Evolutionary conservation across 495 filamentous ascomycete species (phyloP).

Genomic region (Elasticomyces elasticus): DNA sequence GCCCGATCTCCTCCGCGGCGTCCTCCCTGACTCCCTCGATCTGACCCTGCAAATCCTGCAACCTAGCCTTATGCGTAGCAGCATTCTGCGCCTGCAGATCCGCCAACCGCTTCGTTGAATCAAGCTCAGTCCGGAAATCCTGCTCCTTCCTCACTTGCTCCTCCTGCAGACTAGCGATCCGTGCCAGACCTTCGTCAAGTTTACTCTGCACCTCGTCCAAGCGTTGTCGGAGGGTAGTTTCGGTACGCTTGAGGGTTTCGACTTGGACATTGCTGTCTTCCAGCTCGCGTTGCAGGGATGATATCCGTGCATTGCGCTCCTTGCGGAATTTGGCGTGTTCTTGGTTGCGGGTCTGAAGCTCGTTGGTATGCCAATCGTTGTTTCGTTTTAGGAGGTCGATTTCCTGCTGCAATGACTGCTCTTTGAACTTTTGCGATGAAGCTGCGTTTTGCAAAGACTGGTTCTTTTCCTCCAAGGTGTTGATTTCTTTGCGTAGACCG

Average conservation of each 20-base stretch:
- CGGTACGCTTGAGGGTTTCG: conserved; percentile 65
- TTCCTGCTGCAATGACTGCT: conserved; percentile 80
- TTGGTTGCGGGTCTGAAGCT: conserved; percentile 75
- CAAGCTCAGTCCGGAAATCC: conserved; percentile 71
- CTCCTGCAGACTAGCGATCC: conserved; percentile 76
- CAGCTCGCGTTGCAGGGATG: conserved; percentile 76
- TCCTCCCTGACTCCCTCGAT: conserved; percentile 73
- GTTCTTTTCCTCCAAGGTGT: conserved; percentile 65
- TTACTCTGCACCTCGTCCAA: conserved; percentile 78
- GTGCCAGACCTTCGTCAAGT: conserved; percentile 68
- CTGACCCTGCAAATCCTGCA: conserved; percentile 68
- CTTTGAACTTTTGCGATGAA: conserved; percentile 70
- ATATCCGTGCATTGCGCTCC: conserved; percentile 78
- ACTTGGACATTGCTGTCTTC: conserved; percentile 70
- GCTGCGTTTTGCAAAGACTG: conserved; percentile 70
- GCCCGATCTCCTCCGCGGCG: conserved; percentile 68
- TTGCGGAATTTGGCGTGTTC: conserved; percentile 88
- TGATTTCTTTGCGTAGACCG: conserved; percentile 68
- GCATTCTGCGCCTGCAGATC: conserved; percentile 78
- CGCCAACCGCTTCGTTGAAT: conserved; percentile 66
- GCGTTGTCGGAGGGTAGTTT: conserved; percentile 67
- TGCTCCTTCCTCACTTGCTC: conserved; percentile 67
- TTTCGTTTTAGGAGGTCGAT: conserved; percentile 73
- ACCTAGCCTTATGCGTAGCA: conserved; percentile 64
- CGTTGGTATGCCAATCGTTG: conserved; percentile 83